phyloP scores from a whole-genome alignment of 495 filamentous ascomycete species.

The Emericellopsis terricola region DNA sequence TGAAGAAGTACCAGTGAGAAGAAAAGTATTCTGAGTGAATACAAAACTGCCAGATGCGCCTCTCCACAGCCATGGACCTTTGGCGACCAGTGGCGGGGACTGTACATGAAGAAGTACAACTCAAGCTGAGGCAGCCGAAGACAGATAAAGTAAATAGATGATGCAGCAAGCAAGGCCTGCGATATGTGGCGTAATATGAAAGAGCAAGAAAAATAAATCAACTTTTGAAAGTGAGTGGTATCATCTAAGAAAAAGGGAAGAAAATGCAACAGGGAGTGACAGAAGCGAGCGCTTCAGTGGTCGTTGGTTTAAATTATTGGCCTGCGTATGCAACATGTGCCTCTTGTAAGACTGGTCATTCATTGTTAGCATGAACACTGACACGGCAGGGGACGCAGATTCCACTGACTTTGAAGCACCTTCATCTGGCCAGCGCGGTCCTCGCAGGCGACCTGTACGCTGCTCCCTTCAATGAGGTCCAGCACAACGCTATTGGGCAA shows the following conservation, averaged over 20 bases:
- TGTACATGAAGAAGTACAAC: background rate
- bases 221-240: background rate
- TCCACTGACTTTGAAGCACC: slow-evolving; percentile 49
- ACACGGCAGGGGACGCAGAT: no score
- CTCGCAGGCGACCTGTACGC: slow-evolving; percentile 73
- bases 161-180: background rate
- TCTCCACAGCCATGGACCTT: no score
- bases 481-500: slow-evolving; percentile 72
- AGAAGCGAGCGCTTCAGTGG: background rate
- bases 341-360: background rate
- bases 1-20: no score
- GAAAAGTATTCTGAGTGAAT: no score
- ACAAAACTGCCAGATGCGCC: no score
- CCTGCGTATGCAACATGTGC: background rate
- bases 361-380: background rate
- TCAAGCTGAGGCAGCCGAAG: background rate
- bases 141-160: background rate
- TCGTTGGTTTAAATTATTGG: background rate
- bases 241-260: background rate
- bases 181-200: background rate
- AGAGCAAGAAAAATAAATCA: background rate
- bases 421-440: slow-evolving; percentile 52
- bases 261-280: background rate
- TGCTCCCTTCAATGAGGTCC: slow-evolving; percentile 69
- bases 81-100: no score